Evolutionary conservation across 176 grass and related monocot species (phyloP), one percentile per base, ranked within the genome.

Genomic region (Microstegium vimineum): DNA sequence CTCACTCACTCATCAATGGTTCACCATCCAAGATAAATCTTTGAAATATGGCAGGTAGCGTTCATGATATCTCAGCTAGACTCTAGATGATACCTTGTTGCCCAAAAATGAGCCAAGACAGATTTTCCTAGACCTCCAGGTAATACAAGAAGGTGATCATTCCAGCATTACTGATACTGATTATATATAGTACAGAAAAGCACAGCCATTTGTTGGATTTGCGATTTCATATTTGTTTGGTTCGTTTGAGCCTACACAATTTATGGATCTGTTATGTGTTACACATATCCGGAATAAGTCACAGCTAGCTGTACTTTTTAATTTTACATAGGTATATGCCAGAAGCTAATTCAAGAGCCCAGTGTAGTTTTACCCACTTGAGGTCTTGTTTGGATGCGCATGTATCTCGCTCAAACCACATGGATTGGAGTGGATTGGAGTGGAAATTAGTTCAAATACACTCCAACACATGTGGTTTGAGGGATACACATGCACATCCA

Each of bases 21-120:
- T 71, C 22, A 62, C 37, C 38, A 49, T 33, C 25, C 17, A 62
- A 41, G 14, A 51, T 38, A 26, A 77, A 27, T 13, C 74, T n/a
- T 62, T 65, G 25, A 40, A 40, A 64, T 6, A 26, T 43, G n/a
- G 34, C 34, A 60, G 35, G 23, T 82, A 57, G 26, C 65, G 27
- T 75, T 49, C 15, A 75, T 27, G 20, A 74, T 35, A 40, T 31
- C 25, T 76, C 9, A 31, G 7, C 84, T 54, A 86, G 31, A 80
- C 23, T 66, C 23, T 66, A 80, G 33, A 66, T 23, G 57, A 52
- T 54, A n/a, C n/a, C n/a, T n/a, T n/a, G n/a, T 42, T 37, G 65
- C 34, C 5, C 5, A 54, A n/a, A 41, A 37, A 75, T 1, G 51
- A 7, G 14, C 46, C n/a, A n/a, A n/a, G n/a, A n/a, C n/a, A 23